Conservation (phyloP, 2,329 filamentous ascomycete species). For the Hypoxylon sp. region DNA sequence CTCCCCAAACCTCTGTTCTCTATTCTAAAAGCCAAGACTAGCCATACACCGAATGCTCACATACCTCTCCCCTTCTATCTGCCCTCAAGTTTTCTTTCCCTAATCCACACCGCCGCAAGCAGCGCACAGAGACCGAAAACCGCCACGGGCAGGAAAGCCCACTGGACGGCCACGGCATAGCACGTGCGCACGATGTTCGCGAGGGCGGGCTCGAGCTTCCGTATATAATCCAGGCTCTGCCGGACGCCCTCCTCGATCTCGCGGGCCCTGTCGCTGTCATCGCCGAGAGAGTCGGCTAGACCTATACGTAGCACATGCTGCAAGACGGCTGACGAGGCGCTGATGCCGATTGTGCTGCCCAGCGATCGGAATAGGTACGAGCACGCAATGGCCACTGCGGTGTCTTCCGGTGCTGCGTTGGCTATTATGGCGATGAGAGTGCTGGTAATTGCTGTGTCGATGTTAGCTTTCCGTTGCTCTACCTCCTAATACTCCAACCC, state of each 20-base stretch:
- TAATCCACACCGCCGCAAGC: conserved; percentile 65
- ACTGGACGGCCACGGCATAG: conserved; percentile 68
- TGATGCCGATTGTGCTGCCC: conserved; percentile 82
- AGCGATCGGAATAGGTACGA: conserved; percentile 86
- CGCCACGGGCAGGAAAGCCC: conserved; percentile 59
- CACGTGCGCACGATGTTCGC: conserved; percentile 74
- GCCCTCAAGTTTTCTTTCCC: conserved; percentile 68
- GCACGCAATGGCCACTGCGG: conserved; percentile 82
- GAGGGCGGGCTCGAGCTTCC: conserved; percentile 72
- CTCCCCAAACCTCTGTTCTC: too few relatives aligned
- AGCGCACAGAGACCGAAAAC: conserved; percentile 59
- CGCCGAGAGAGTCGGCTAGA: conserved; percentile 66
- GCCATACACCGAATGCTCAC: neutral
- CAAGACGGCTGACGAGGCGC: conserved; percentile 78
- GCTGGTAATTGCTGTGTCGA: conserved; percentile 76
- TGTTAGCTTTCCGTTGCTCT: conserved; percentile 57
- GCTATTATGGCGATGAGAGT: conserved; percentile 80
- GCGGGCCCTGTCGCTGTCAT: conserved; percentile 71
- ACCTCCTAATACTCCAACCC: neutral
- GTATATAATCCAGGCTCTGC: conserved; percentile 78
- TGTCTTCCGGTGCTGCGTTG: conserved; percentile 76
- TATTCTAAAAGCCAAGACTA: neutral
- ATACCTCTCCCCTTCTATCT: conserved; percentile 6
- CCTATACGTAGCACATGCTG: conserved; percentile 76
- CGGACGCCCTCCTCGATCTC: conserved; percentile 78